Base-by-base conservation (phyloP, 495 filamentous ascomycete species). In the Penicillium mononematosum region DNA sequence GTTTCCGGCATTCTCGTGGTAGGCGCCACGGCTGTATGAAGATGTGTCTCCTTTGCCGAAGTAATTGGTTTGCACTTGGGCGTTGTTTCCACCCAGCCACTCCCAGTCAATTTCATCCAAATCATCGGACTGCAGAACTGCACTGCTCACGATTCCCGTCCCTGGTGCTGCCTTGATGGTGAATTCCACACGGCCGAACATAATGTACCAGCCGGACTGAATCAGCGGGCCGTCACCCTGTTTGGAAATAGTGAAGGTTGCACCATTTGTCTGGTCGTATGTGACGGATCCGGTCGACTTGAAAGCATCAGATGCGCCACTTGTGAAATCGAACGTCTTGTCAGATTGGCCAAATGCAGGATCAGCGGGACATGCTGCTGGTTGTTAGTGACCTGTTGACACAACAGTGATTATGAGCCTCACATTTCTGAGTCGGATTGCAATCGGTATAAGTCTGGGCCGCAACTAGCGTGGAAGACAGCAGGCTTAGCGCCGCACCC, bases 101-200 rank as follows among this genome's bases (percentile, higher is more conserved):
- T 93, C 91, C 87, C 88, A 93, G 70, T 96, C 92, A 54, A 96
- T 87, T 67, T 96, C 92, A 65, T 96, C 92, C 19, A 95, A 78
- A 61, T 89, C 85, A 61, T 95, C 91, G 32, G 88, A 92, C 62
- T 91, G 82, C 63, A 93, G 77, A 41, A 95, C 90, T 50, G 91
- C 84, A 55, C 87, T 90, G 73, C 88, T 91, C 53, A 83, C 79
- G 19, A 83, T 86, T n/a, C 85, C 85, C 2, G 71, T 76, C 29
- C 85, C 85, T 0, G 84, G 77, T 5, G 85, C 84, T 16, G 84
- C 78, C 63, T 86, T 83, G 59, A 88, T 71, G 10, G 73, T 68
- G 53, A 79, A 79, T 41, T 85, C 81, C 32, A 86, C 78, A 48
- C 74, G 76, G 11, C 85, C 85, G 62, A 87, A 88, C 85, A 88